Base-by-base conservation (phyloP, 2,329 filamentous ascomycete genomes). In the Aspergillus piperis region DNA sequence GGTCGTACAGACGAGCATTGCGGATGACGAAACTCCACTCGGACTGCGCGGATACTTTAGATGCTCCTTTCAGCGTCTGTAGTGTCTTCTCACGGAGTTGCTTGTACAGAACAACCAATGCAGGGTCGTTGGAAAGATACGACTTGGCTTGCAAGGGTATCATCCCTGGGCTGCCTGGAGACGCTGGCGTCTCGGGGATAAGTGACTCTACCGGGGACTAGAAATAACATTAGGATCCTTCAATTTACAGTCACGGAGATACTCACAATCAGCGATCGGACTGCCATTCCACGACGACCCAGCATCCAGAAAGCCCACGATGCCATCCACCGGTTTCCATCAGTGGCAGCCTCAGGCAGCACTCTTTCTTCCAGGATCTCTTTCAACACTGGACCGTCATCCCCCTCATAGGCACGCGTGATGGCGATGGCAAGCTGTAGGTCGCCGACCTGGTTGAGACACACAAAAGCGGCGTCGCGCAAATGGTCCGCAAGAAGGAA, bases 281-380 rank as follows among this genome's bases (percentile, higher is more conserved):
- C 92, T 5, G 94, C 90, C 82, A 92, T 90, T 66, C 96, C 90
- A 62, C 88, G 86, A 63, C 90, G 85, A 39, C 87, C 87, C 5
- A 98, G 82, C 83, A 96, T 91, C 89, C 92, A 96, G 72, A 96
- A 96, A 2, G 91, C 91, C 95, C 95, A 99, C 0, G 90, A 95
- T 10, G 93, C 91, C 60, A 96, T 85, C 94, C 95, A 99, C 59
- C 94, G 85, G 71, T 99, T 94, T 2, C 92, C 92, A 64, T 94
- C 88, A 42, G 87, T 84, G 0, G 90, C 87, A 17, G 95, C 95
- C 63, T 90, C 78, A 0, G 88, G 85, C 0, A 98, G 81, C 1
- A 98, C 86, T 62, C 89, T 90, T 10, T 96, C 90, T 68, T 91
- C 86, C 1, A 99, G 80, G 8, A 99, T 82, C 59, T 85, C 86